Evolutionary conservation across 2,329 filamentous ascomycete species (phyloP), one percentile per base, ranked within the genome.

Genomic region (Helicocarpus griseus): DNA sequence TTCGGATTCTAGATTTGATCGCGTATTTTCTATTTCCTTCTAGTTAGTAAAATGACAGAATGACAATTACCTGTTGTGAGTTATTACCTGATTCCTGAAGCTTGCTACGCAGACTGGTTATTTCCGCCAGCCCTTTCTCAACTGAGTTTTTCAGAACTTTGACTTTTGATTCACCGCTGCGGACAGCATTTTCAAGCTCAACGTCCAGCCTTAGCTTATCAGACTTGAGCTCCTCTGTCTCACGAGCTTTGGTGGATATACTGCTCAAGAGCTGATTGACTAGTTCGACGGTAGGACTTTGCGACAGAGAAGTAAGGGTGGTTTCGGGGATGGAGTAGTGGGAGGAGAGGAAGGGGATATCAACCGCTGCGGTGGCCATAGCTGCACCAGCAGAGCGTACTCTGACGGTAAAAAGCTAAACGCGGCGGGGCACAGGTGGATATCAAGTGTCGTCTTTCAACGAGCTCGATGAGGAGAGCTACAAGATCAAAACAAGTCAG

Each of bases 141-240:
- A 89, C 80, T 1, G 86, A 87, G 5, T 80, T 77, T 70, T 93
- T 95, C 65, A 93, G 82, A 7, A 83, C 81, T 64, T 91, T 88
- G 58, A 84, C 83, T 69, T 89, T 87, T 22, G 85, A 82, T 65
- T 97, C 91, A 54, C 86, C 85, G 58, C 81, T 86, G 60, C 89
- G 85, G 45, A 95, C 85, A 17, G 85, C 86, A 68, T 89, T 93
- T 68, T 98, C 93, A 6, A 97, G 79, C 73, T 97, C 90, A 41
- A 98, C 93, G 62, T 95, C 89, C 43, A 87, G 75, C 59, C 88
- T 85, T 41, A 96, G 78, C 72, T 96, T 97, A 58, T 95, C 87
- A 8, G 91, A 85, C 61, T 85, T 88, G 38, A 95, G 73, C 36
- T 83, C 79, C 65, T 95, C 89, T 61, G 81, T 85, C 62, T 95